A percentile compares a stretch with the other conserved stretches of the same genome.
Conservation (phyloP, 345 rosid genomes). For the Brassica cretica region DNA sequence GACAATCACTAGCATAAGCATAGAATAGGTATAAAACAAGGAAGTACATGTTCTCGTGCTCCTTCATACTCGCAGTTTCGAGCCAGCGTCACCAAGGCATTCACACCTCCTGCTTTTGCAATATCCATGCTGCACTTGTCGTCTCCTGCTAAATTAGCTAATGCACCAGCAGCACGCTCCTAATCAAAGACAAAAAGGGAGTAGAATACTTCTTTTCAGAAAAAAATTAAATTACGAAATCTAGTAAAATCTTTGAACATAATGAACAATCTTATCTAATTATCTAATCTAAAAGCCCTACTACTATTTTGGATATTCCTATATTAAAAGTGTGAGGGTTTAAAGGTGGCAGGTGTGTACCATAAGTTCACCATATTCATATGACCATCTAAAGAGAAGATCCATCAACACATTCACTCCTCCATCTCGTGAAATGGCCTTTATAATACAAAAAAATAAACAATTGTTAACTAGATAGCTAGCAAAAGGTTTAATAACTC, state of each 20-base stretch:
- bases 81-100: conserved; percentile 75
- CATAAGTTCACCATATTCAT: conserved; percentile 68
- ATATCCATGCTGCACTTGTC: conserved; percentile 75
- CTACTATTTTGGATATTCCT: not conserved
- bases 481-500: conserved; percentile 5
- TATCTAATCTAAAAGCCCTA: not conserved
- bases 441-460: conserved; percentile 38
- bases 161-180: conserved; percentile 90
- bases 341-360: conserved; percentile 40
- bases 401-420: conserved; percentile 74
- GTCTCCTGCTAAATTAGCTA: conserved; percentile 85
- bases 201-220: conserved; percentile 7
- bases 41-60: conserved; percentile 68
- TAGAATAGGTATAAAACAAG: conserved; percentile 8
- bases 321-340: conserved; percentile 9
- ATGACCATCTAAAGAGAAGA: conserved; percentile 73
- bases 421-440: conserved; percentile 72
- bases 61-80: conserved; percentile 69
- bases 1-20: conserved; percentile 1
- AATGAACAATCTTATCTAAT: not conserved
- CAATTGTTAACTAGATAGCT: conserved; percentile 7
- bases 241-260: conserved; percentile 8
- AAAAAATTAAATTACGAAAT: not conserved
- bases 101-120: conserved; percentile 72
- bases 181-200: conserved; percentile 31